These are phyloP conservation scores for Ogataea pilisensis DNA, from an alignment of 805 yeast genomes.

Conservation along the genomic window DNA sequence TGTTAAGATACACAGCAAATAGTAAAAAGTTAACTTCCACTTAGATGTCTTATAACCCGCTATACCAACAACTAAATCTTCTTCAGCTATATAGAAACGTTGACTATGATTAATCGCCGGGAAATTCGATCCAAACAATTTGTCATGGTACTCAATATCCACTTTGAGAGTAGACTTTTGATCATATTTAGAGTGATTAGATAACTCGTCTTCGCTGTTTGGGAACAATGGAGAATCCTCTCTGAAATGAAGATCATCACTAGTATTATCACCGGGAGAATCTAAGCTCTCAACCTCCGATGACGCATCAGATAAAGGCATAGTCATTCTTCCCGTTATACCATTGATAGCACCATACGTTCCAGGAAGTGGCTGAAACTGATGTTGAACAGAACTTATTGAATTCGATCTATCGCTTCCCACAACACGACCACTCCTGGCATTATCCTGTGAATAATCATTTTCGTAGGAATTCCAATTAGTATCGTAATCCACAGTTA, in stretches of 20 bases:
- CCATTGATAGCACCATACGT: background rate
- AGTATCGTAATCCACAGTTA: conserved; percentile 66
- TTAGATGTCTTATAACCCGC: conserved; percentile 75
- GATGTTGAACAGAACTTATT: background rate
- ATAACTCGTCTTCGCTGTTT: conserved; percentile 16
- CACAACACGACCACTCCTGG: too few relatives aligned
- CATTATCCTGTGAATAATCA: conserved; percentile 24
- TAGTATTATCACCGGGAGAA: background rate
- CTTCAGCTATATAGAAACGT: conserved; percentile 90
- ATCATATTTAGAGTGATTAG: conserved; percentile 12
- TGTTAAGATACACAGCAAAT: conserved; percentile 51
- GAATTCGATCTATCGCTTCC: background rate
- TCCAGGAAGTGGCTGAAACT: conserved; percentile 1
- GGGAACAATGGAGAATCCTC: conserved; percentile 16
- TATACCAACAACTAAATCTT: conserved; percentile 88
- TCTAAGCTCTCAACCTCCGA: background rate
- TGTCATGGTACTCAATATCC: conserved; percentile 36
- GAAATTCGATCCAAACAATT: conserved; percentile 35
- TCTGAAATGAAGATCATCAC: conserved; percentile 16
- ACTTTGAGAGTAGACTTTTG: conserved; percentile 17
- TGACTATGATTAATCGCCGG: conserved; percentile 53
- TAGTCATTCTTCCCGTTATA: background rate
- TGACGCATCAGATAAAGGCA: background rate
- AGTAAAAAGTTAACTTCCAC: conserved; percentile 44
- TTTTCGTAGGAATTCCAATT: conserved; percentile 68